A percentile compares a stretch with the other conserved stretches of the same genome.
phyloP scores from a whole-genome alignment of 2,329 filamentous ascomycete genomes.

The Talaromyces sp. region DNA sequence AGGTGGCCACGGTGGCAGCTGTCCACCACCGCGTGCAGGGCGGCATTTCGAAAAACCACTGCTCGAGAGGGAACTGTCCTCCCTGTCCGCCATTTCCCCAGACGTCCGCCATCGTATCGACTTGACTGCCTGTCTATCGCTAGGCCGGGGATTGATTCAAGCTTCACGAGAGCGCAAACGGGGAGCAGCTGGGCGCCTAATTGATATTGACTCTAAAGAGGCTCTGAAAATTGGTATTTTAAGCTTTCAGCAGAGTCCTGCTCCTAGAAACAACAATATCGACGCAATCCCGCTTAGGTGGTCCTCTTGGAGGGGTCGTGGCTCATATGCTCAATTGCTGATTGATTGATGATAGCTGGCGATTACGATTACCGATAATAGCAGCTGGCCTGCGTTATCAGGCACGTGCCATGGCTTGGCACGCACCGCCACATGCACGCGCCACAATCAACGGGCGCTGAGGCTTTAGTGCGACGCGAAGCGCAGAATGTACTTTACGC shows the following conservation, averaged over 20 bases:
- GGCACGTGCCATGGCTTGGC: neutral
- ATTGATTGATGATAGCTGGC: neutral
- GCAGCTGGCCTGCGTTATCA: neutral
- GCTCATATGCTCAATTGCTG: neutral
- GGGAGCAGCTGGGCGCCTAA: neutral
- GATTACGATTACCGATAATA: neutral
- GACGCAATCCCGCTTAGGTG: neutral
- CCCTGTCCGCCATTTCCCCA: conserved; percentile 44
- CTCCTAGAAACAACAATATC: neutral
- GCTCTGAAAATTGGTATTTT: no score
- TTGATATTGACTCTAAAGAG: neutral
- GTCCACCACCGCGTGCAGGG: conserved; percentile 97
- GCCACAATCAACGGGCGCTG: neutral
- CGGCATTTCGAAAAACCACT: conserved; percentile 99
- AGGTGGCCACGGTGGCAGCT: conserved; percentile 81
- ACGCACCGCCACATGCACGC: neutral
- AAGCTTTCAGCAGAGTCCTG: neutral
- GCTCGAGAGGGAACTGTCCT: conserved; percentile 74
- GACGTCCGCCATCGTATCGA: conserved; percentile 35
- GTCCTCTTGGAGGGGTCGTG: neutral
- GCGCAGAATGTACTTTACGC: neutral
- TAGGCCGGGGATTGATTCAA: neutral
- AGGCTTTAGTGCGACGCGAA: neutral
- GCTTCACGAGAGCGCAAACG: neutral
- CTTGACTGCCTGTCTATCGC: neutral